A percentile compares a stretch with the other conserved stretches of the same genome.
Evolutionary conservation across 139 green algal genomes (phyloP).

Genomic region (Picochlorum sp.): DNA sequence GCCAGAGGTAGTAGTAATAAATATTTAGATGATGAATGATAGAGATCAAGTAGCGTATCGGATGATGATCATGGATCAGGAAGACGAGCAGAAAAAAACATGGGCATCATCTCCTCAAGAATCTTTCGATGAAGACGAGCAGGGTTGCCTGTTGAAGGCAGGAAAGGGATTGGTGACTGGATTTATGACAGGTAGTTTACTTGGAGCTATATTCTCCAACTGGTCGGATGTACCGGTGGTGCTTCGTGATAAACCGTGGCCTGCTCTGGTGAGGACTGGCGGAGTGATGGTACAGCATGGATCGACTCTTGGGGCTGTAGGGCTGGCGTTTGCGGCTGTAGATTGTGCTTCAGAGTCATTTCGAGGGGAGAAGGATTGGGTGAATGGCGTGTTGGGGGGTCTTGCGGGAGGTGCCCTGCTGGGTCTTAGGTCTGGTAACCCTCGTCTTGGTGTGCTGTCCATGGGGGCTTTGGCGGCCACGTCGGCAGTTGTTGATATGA

Average conservation of each 20-base stretch:
- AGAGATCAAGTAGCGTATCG: too few relatives aligned
- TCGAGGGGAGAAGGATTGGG: slow-evolving; percentile 38
- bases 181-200: slow-evolving; percentile 24
- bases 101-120: neutral
- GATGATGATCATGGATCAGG: too few relatives aligned
- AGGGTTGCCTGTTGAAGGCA: slow-evolving; percentile 18
- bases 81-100: too few relatives aligned
- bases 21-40: too few relatives aligned
- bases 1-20: too few relatives aligned
- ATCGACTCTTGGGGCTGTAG: slow-evolving; percentile 32
- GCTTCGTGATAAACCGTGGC: slow-evolving; percentile 39
- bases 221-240: slow-evolving; percentile 40
- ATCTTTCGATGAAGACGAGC: neutral
- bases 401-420: slow-evolving; percentile 27
- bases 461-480: slow-evolving; percentile 26
- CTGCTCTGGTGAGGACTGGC: slow-evolving; percentile 39
- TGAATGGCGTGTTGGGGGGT: slow-evolving; percentile 36
- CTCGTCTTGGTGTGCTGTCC: slow-evolving; percentile 27
- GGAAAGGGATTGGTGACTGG: slow-evolving; percentile 15
- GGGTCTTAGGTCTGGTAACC: slow-evolving; percentile 28
- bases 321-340: slow-evolving; percentile 23
- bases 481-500: slow-evolving; percentile 28
- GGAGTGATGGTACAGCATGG: slow-evolving; percentile 39
- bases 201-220: slow-evolving; percentile 37
- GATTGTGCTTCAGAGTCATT: slow-evolving; percentile 33